Evolutionary conservation across 2,329 filamentous ascomycete genomes (phyloP).

Genomic region (Colletotrichum camelliae): DNA sequence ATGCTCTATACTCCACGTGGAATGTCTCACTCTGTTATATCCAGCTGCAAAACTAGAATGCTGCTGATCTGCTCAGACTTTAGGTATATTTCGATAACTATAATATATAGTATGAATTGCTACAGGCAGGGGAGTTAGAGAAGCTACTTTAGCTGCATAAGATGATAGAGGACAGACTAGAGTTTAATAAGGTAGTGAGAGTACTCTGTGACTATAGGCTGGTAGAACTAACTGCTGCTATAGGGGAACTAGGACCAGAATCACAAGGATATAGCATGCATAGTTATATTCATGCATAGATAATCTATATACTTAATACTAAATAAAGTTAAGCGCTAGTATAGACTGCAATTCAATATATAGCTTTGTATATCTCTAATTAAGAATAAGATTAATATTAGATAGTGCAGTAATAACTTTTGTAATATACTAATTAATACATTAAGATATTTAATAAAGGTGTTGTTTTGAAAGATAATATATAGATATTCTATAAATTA

Average conservation of each 20-base stretch:
- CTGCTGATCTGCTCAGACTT: constrained; percentile 40
- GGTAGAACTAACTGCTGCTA: no score
- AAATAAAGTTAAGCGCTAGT: not conserved
- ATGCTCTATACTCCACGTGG: constrained; percentile 41
- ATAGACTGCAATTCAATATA: constrained; percentile 7
- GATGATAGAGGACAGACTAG: constrained; percentile 25
- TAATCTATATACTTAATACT: constrained; percentile 29
- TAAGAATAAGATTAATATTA: constrained; percentile 9
- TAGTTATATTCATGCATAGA: constrained; percentile 38
- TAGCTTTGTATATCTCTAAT: constrained; percentile 18
- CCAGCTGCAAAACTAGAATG: constrained; percentile 29
- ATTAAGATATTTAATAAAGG: no score
- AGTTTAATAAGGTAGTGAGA: constrained; percentile 25
- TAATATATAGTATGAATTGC: constrained; percentile 50
- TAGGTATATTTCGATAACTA: constrained; percentile 49
- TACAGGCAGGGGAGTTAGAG: constrained; percentile 25
- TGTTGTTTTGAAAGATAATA: no score
- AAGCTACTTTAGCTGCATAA: constrained; percentile 27
- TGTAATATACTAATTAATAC: constrained; percentile 26
- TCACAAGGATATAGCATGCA: constrained; percentile 28
- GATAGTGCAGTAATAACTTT: constrained; percentile 23
- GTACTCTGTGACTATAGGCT: no score
- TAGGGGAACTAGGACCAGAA: no score
- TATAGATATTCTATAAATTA: no score
- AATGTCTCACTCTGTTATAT: constrained; percentile 42